Evolutionary conservation across 345 rosid species (phyloP), one percentile per base, ranked within the genome.

Genomic region (Eutrema yunnanense): DNA sequence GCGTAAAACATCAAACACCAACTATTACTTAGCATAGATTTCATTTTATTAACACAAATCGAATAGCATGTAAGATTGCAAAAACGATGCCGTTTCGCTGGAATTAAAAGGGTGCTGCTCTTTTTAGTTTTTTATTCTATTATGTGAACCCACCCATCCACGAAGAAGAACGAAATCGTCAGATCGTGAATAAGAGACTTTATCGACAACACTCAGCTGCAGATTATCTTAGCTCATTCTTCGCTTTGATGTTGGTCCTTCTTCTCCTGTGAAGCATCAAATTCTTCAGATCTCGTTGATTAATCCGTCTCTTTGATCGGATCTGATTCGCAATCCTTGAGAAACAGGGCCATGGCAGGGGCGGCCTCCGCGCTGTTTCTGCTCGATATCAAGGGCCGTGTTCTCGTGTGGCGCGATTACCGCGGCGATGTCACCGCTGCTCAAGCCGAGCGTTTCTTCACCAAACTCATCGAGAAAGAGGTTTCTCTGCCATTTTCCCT

Each of bases 341-440:
- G 68, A 51, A 51, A 32, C 26, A 60, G 51, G 69, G 40, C 10
- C 62, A 87, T 86, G 96, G 92, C 96, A 8, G 96, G 96, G 73
- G 92, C 96, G 82, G 92, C 84, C 71, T 89, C 96, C 56, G 96
- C 96, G 73, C 86, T 89, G 67, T 89, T 89, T 78, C 86, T 89
- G 58, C 85, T 89, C 40, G 95, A 89, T 71, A 85, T 87, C 65
- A 89, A 89, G 47, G 95, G 95, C 2, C 90, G 90, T 38, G 90
- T 89, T 49, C 79, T 89, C 14, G 84, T 89, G 16, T 89, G 96
- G 96, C 92, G 96, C n/a, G 96, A 89, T 73, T 89, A 89, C 67
- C 90, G 96, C 41, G 96, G 96, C 36, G 92, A 89, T 48, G 96
- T 89, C 63, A 79, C 96, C 30, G 79, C 89, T 65, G 65, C 82